Percentiles rank a stretch among this genome's conserved stretches.
phyloP scores from a whole-genome alignment of 164 flowering plant genomes.

The Magnolia sinica region DNA sequence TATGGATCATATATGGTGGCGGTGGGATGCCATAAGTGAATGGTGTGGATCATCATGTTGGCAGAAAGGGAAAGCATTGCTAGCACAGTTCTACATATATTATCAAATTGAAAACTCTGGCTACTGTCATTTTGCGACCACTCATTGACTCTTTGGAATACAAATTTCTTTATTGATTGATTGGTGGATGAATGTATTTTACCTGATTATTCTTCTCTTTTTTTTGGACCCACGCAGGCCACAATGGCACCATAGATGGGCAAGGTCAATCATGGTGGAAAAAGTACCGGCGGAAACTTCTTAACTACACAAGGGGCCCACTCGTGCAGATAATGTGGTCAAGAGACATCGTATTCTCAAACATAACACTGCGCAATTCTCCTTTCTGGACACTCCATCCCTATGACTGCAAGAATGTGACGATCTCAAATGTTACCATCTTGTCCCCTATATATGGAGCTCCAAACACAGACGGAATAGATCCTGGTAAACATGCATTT shows the following conservation, averaged over 20 bases:
- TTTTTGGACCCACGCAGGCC: conserved; percentile 50
- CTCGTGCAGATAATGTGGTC: conserved; percentile 98
- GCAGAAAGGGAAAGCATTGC: not conserved
- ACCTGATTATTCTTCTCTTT: not conserved
- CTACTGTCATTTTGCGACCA: not conserved
- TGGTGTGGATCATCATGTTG: too few relatives aligned
- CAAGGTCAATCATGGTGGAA: conserved; percentile 97
- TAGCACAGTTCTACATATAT: not conserved
- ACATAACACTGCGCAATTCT: conserved; percentile 70
- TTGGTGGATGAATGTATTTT: not conserved
- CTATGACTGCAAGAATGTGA: conserved; percentile 90
- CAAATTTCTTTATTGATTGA: not conserved
- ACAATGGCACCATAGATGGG: conserved; percentile 94
- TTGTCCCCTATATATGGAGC: conserved; percentile 84
- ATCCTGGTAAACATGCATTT: conserved; percentile 65
- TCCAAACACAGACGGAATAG: conserved; percentile 98
- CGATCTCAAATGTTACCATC: conserved; percentile 67
- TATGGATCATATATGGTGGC: too few relatives aligned
- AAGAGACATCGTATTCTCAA: conserved; percentile 65
- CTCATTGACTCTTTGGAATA: not conserved
- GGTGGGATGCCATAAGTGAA: too few relatives aligned
- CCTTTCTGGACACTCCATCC: conserved; percentile 99
- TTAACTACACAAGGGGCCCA: conserved; percentile 93
- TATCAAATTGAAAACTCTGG: not conserved
- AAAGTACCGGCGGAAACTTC: conserved; percentile 75